A percentile compares a stretch with the other conserved stretches of the same genome.
phyloP scores from a whole-genome alignment of 2,329 filamentous ascomycete genomes.

The Graphium sp. region DNA sequence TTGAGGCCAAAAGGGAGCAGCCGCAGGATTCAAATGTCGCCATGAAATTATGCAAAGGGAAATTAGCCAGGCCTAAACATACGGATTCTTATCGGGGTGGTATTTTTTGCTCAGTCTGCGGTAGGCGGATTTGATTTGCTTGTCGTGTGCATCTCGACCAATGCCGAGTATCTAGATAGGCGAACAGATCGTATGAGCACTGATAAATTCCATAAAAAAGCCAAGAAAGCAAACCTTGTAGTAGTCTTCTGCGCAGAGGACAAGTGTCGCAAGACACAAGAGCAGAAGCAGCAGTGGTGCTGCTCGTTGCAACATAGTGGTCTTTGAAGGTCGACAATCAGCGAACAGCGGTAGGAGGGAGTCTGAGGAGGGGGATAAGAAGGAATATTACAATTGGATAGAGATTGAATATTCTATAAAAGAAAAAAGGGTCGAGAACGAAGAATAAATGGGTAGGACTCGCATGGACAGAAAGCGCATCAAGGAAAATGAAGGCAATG shows the following conservation, averaged over 20 bases:
- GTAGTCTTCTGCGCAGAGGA: conserved; percentile 50
- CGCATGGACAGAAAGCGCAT: too few relatives aligned
- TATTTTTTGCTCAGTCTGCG: conserved; percentile 84
- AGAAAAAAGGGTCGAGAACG: too few relatives aligned
- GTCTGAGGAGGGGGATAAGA: too few relatives aligned
- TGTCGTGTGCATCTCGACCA: conserved; percentile 61
- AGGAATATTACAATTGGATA: too few relatives aligned
- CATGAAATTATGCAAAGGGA: too few relatives aligned
- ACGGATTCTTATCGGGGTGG: conserved; percentile 98
- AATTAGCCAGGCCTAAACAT: conserved; percentile 17
- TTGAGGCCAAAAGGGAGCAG: too few relatives aligned
- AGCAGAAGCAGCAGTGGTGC: conserved; percentile 28
- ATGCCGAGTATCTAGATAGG: conserved; percentile 55
- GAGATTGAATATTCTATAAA: too few relatives aligned
- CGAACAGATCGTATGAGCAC: background rate
- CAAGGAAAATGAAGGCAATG: too few relatives aligned
- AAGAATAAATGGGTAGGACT: too few relatives aligned
- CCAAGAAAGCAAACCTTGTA: conserved; percentile 44
- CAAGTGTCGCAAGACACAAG: conserved; percentile 35
- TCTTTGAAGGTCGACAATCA: too few relatives aligned
- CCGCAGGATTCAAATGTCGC: too few relatives aligned
- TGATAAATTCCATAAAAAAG: background rate
- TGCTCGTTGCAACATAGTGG: conserved; percentile 34
- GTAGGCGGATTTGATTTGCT: conserved; percentile 88
- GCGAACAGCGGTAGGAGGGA: too few relatives aligned